A percentile compares a stretch with the other conserved stretches of the same genome.
phyloP scores from a whole-genome alignment of 192 early-diverging fungal species.

The Podila minutissima region DNA sequence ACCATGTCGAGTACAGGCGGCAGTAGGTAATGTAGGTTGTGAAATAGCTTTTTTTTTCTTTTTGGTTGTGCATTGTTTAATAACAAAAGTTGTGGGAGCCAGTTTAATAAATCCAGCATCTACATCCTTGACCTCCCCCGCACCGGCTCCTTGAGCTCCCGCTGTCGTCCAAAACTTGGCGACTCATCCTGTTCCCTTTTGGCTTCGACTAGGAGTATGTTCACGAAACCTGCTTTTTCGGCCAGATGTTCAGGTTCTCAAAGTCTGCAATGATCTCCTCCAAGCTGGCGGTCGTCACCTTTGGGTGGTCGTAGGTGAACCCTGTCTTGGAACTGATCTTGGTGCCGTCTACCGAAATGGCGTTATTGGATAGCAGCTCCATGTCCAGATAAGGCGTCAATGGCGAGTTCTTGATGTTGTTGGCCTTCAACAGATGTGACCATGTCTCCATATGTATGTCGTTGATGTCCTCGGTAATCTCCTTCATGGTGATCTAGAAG shows the following conservation, averaged over 20 bases:
- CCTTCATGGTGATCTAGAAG: constrained; percentile 74
- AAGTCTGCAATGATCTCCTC: constrained; percentile 84
- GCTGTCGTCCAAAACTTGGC: too few relatives aligned
- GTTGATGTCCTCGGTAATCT: constrained; percentile 91
- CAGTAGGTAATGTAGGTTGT: too few relatives aligned
- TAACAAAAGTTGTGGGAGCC: too few relatives aligned
- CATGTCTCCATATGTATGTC: constrained; percentile 94
- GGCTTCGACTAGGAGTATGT: too few relatives aligned
- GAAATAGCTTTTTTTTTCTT: background rate
- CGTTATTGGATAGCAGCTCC: constrained; percentile 89
- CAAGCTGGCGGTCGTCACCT: constrained; percentile 72
- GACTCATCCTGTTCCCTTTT: too few relatives aligned
- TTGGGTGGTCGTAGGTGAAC: constrained; percentile 74
- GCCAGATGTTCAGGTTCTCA: constrained; percentile 84
- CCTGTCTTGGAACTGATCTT: constrained; percentile 76
- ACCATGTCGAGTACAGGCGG: too few relatives aligned
- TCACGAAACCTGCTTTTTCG: constrained; percentile 39
- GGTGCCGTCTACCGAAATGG: constrained; percentile 83
- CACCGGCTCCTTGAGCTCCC: too few relatives aligned
- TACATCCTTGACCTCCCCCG: too few relatives aligned
- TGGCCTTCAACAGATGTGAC: constrained; percentile 78
- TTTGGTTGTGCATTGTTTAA: too few relatives aligned
- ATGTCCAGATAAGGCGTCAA: constrained; percentile 93
- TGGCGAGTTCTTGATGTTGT: constrained; percentile 81
- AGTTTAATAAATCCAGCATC: too few relatives aligned